Conservation (phyloP, 2,329 filamentous ascomycete genomes). For the Chaetomiaceae sp. region DNA sequence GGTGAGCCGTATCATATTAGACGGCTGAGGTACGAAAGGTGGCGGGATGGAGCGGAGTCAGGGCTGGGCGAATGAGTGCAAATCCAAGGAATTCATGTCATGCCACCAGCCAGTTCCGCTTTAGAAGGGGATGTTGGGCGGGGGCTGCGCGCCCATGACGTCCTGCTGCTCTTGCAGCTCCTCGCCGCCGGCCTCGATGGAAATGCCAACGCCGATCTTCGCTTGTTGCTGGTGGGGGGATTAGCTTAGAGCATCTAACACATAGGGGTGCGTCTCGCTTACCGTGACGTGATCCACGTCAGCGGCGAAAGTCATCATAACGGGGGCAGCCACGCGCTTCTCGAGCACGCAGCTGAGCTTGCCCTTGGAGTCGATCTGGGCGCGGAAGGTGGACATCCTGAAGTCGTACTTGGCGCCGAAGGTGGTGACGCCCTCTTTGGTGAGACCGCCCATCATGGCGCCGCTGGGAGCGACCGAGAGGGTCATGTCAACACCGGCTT, state of each 20-base stretch:
- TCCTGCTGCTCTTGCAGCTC: constrained; percentile 73
- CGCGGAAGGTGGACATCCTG: constrained; percentile 88
- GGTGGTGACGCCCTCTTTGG: constrained; percentile 84
- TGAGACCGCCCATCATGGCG: constrained; percentile 67
- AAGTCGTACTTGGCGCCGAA: constrained; percentile 98
- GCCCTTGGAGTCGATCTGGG: constrained; percentile 90
- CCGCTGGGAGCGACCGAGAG: constrained; percentile 68
- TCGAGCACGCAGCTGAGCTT: constrained; percentile 90
- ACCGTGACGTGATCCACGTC: constrained; percentile 96
- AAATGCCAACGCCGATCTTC: constrained; percentile 91
- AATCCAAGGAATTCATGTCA: constrained; percentile 3
- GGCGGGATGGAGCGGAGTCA: constrained; percentile 15
- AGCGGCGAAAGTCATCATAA: constrained; percentile 89
- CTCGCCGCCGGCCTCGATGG: constrained; percentile 78
- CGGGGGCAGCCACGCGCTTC: constrained; percentile 89
- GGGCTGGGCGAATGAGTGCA: constrained; percentile 1
- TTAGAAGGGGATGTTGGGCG: constrained; percentile 62
- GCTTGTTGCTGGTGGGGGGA: constrained; percentile 66
- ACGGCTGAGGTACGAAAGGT: constrained; percentile 8
- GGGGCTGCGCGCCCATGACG: constrained; percentile 35
- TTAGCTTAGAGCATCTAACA: constrained; percentile 24
- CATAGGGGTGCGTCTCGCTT: constrained; percentile 35
- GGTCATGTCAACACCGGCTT: constrained; percentile 92
- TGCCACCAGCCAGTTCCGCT: constrained; percentile 1
- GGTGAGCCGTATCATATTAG: no score